Conservation (phyloP, 176 grass and related monocot species). For the Cenchrus fungigraminus region DNA sequence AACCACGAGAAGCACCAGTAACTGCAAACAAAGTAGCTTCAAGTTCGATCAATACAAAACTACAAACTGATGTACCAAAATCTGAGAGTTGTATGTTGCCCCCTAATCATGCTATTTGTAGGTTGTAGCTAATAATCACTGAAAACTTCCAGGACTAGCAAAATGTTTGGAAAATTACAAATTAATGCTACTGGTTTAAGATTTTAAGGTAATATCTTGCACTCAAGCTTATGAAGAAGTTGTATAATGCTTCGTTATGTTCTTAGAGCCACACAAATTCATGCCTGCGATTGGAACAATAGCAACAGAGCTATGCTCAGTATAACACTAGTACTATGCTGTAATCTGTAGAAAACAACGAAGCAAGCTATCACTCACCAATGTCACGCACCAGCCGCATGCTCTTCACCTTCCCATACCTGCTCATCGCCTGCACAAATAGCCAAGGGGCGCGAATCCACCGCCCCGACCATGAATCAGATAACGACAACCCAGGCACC, state of each 20-base stretch:
- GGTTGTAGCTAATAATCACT: not conserved
- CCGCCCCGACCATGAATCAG: constrained; percentile 22
- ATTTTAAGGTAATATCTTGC: not conserved
- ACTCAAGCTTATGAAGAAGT: not conserved
- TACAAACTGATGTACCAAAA: not conserved
- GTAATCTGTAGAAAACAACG: not conserved
- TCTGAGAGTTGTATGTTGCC: not conserved
- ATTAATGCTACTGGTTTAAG: not conserved
- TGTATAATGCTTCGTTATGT: not conserved
- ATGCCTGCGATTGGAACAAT: not conserved
- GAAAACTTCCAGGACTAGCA: not conserved
- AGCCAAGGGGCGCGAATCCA: constrained; percentile 4
- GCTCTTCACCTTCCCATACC: constrained; percentile 83
- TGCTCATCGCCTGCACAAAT: constrained; percentile 75
- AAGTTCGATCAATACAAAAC: not conserved
- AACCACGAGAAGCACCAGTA: constrained; percentile 83
- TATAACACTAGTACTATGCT: not conserved
- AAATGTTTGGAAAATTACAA: not conserved
- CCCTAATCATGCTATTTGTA: not conserved
- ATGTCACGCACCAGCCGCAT: constrained; percentile 82
- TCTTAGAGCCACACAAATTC: not conserved
- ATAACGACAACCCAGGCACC: not conserved
- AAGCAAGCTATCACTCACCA: constrained; percentile 48
- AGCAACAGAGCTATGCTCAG: not conserved
- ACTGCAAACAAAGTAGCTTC: constrained; percentile 49